Conservation (phyloP, 495 filamentous ascomycete genomes). For the Hyaloscypha variabilis region DNA sequence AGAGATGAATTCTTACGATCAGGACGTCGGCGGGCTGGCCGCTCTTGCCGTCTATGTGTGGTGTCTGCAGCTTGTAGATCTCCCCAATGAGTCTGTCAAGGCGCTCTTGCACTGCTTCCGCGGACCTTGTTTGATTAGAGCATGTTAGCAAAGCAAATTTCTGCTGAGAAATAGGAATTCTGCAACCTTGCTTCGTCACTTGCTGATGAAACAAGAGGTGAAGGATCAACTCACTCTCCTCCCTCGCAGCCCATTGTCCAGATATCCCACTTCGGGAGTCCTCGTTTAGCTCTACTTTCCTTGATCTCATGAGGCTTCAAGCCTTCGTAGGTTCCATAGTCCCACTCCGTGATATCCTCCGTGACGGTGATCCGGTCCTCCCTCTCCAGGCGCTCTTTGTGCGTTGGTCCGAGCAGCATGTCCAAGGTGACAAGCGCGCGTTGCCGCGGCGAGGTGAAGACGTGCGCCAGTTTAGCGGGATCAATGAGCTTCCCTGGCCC, state of each 20-base stretch:
- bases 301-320: conserved; percentile 63
- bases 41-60: conserved; percentile 37
- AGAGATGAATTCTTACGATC: conserved; percentile 32
- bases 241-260: conserved; percentile 66
- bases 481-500: conserved; percentile 69
- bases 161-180: too few species aligned
- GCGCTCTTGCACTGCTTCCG: conserved; percentile 57
- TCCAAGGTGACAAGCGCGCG: conserved; percentile 70
- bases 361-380: conserved; percentile 57
- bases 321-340: conserved; percentile 77
- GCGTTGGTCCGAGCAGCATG: conserved; percentile 62
- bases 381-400: conserved; percentile 35
- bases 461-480: conserved; percentile 62
- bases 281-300: conserved; percentile 45
- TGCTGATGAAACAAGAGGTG: background rate
- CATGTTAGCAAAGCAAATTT: conserved; percentile 24
- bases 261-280: conserved; percentile 61
- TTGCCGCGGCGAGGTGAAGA: conserved; percentile 70
- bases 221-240: conserved; percentile 41
- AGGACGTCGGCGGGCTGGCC: conserved; percentile 58
- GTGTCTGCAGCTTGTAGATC: conserved; percentile 51
- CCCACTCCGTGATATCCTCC: conserved; percentile 69
- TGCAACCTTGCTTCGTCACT: too few species aligned
- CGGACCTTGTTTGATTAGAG: conserved; percentile 38
- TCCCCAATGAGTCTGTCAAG: conserved; percentile 62